Evolutionary conservation across 768 basidiomycete species (phyloP).

Genomic region (Pleurotus djamor): DNA sequence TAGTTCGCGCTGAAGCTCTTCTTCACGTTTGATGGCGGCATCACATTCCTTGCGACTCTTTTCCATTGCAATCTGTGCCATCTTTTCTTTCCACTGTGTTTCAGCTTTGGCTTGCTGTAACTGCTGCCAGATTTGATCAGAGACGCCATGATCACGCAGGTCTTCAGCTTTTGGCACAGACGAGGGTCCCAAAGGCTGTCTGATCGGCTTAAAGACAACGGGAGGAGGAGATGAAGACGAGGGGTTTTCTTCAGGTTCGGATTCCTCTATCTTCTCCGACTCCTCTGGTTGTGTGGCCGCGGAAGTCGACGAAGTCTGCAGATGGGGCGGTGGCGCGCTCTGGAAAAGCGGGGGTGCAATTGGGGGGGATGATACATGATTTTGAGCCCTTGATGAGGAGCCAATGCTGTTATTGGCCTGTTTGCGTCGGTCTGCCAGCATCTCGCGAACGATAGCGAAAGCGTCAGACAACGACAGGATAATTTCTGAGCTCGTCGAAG

Average conservation of each 20-base stretch:
- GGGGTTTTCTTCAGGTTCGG: too few relatives aligned
- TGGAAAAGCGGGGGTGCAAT: conserved; percentile 9
- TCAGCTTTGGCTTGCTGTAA: conserved; percentile 38
- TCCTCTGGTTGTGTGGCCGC: conserved; percentile 7
- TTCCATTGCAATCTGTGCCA: conserved; percentile 17
- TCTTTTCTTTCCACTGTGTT: conserved; percentile 22
- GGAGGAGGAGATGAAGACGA: too few relatives aligned
- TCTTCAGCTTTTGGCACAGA: conserved; percentile 1
- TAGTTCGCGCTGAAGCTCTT: conserved; percentile 17
- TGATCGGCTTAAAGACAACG: background rate
- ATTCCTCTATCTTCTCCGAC: background rate
- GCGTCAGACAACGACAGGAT: conserved; percentile 22
- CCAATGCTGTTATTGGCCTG: conserved; percentile 7
- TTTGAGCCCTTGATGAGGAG: background rate
- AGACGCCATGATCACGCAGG: conserved; percentile 48
- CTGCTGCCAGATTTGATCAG: conserved; percentile 48
- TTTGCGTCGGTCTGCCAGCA: conserved; percentile 17
- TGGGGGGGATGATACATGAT: too few relatives aligned
- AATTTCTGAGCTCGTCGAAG: conserved; percentile 7
- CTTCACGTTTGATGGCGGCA: conserved; percentile 13
- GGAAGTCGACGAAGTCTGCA: conserved; percentile 4
- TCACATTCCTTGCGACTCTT: conserved; percentile 13
- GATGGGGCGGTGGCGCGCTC: conserved; percentile 8
- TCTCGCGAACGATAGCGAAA: conserved; percentile 11
- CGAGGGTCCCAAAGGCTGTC: background rate